Base-by-base conservation (phyloP, 306 rosid species). In the Trifolium pratense region DNA sequence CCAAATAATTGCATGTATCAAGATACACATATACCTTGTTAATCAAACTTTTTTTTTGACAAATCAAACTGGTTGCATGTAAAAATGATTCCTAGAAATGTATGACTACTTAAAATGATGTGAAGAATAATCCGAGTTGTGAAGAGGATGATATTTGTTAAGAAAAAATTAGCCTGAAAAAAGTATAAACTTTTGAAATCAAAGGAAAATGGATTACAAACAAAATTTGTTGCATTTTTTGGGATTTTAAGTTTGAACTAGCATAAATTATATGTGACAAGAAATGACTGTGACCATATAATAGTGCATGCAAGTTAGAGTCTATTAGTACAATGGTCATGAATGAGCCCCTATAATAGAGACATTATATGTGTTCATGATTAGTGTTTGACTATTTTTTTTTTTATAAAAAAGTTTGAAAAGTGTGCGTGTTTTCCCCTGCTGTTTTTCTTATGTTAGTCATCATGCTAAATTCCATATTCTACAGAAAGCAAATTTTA, bases 381-480 rank as follows among this genome's bases (percentile, higher is more conserved):
- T 56, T 21, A 56, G 16, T 9, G 34, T 56, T 56, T 56, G 16
- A 56, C 12, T 25, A 13, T 20, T 3, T 20, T 18, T 53, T 53
- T 14, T 53, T 45, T n/a, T 12, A 36, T 31, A n/a, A 12, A 16
- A 29, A 23, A 2, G 20, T 57, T 65, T 12, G 1, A 26, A 76
- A 71, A 25, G 57, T 66, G 15, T 55, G 39, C 66, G 15, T 40
- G 39, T 15, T 68, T 76, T 14, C 15, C 37, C 51, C 53, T 57
- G 43, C 29, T 36, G 51, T 31, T 59, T 15, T 59, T 32, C 40
- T 29, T 26, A 14, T 26, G 21, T 59, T 31, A 6, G 42, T 17
- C 26, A 63, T 63, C 69, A 37, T 63, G 69, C 49, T 37, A 63
- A 63, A 11, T 40, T 17, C n/a, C 26, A 59, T 59, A 59, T 59